These are phyloP conservation scores for Acacia crassicarpa DNA, from an alignment of 306 rosid species.

Conservation along the genomic window DNA sequence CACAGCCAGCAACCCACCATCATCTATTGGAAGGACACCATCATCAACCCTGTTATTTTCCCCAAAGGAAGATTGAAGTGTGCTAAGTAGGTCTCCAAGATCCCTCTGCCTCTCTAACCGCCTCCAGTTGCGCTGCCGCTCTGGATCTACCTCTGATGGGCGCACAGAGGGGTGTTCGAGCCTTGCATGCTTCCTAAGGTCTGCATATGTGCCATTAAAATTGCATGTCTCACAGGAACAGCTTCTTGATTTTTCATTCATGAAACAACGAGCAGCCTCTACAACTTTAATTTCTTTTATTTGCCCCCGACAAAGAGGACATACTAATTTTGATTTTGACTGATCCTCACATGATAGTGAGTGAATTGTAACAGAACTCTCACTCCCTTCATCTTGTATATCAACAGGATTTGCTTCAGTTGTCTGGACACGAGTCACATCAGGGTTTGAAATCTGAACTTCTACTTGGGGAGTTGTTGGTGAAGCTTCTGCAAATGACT, in stretches of 20 bases:
- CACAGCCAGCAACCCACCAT: constrained; percentile 86
- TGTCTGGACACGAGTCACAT: constrained; percentile 33
- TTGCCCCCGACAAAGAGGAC: constrained; percentile 94
- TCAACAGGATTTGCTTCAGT: constrained; percentile 47
- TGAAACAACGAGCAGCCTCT: constrained; percentile 83
- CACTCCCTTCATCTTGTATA: constrained; percentile 50
- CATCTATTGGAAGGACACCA: constrained; percentile 64
- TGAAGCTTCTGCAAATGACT: constrained; percentile 63
- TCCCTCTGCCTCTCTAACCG: constrained; percentile 95
- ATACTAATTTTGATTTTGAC: constrained; percentile 58
- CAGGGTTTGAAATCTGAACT: constrained; percentile 34
- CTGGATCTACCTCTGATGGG: constrained; percentile 92
- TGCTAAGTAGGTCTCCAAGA: constrained; percentile 88
- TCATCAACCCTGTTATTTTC: constrained; percentile 76
- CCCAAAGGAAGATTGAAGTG: constrained; percentile 84
- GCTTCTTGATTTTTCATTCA: constrained; percentile 88
- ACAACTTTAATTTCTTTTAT: constrained; percentile 81
- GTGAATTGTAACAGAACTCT: constrained; percentile 50
- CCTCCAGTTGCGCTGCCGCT: constrained; percentile 89
- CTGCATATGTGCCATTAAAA: constrained; percentile 78
- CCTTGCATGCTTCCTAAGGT: constrained; percentile 96
- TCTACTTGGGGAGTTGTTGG: constrained; percentile 40
- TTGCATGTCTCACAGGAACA: constrained; percentile 87
- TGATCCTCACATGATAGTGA: constrained; percentile 65
- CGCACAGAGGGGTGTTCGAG: constrained; percentile 81